Conservation (phyloP, 2,329 filamentous ascomycete species). For the Helotiales sp. region DNA sequence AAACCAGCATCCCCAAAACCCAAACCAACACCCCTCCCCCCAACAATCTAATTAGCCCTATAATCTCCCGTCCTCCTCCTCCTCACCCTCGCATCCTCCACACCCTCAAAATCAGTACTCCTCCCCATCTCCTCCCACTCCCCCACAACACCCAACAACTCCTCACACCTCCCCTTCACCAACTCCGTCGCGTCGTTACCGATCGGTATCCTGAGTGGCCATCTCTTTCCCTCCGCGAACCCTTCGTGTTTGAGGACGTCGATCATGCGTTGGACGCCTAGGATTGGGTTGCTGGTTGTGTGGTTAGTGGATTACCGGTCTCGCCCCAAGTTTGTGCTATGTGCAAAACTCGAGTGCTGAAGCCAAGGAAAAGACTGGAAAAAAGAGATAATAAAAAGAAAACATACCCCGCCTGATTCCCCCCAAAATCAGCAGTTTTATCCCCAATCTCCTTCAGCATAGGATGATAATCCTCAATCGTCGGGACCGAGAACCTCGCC, state of each 20-base stretch:
- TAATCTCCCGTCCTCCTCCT: conserved; percentile 1
- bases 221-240: neutral
- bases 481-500: neutral
- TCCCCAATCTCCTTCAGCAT: neutral
- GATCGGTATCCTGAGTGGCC: neutral
- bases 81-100: neutral
- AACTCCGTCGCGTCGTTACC: neutral
- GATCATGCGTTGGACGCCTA: neutral
- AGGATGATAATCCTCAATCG: neutral
- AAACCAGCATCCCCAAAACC: conserved; percentile 14
- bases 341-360: no score
- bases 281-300: neutral
- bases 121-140: neutral
- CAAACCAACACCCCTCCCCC: conserved; percentile 37
- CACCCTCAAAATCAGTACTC: conserved; percentile 13
- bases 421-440: neutral
- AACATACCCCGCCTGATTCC: no score
- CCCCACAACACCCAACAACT: neutral
- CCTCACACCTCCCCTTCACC: neutral
- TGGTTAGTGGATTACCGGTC: no score
- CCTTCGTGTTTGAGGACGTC: neutral
- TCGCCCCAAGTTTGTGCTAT: no score
- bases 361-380: no score
- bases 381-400: no score
- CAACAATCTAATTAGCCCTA: conserved; percentile 4